Evolutionary conservation across 2,329 filamentous ascomycete species (phyloP).

Genomic region (Trichoderma sp.): DNA sequence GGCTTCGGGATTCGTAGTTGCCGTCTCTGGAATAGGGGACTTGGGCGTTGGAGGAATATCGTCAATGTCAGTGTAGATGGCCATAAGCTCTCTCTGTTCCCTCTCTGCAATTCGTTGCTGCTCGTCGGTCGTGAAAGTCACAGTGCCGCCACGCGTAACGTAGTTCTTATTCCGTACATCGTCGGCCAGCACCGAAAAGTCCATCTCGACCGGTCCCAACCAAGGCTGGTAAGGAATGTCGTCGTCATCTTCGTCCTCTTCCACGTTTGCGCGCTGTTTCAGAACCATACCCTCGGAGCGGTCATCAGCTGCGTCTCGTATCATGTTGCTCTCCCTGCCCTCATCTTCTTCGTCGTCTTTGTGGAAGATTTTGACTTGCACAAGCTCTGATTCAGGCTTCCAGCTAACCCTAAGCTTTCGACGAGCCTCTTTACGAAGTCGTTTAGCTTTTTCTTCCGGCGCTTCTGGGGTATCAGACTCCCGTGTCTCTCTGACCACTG

Average conservation of each 20-base stretch:
- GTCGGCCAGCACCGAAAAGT: slow-evolving; percentile 48
- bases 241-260: slow-evolving; percentile 58
- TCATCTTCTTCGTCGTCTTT: slow-evolving; percentile 71
- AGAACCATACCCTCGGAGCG: slow-evolving; percentile 70
- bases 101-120: slow-evolving; percentile 55
- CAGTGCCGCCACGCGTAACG: slow-evolving; percentile 53
- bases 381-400: slow-evolving; percentile 65
- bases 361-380: slow-evolving; percentile 66
- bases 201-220: slow-evolving; percentile 46
- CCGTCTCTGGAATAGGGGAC: slow-evolving; percentile 46
- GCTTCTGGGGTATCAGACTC: slow-evolving; percentile 60
- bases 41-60: slow-evolving; percentile 58
- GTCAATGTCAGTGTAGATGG: slow-evolving; percentile 52
- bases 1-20: slow-evolving; percentile 24
- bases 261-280: slow-evolving; percentile 50
- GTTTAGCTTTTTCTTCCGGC: slow-evolving; percentile 63
- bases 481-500: slow-evolving; percentile 51
- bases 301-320: slow-evolving; percentile 70
- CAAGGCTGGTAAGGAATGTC: slow-evolving; percentile 54
- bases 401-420: slow-evolving; percentile 69
- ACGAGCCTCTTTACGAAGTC: slow-evolving; percentile 69
- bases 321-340: slow-evolving; percentile 64
- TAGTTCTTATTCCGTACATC: slow-evolving; percentile 49
- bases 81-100: slow-evolving; percentile 60
- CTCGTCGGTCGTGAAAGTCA: slow-evolving; percentile 53